These are phyloP conservation scores for Dictyostelium citrinum DNA, from an alignment of 78 protist species.

Conservation along the genomic window DNA sequence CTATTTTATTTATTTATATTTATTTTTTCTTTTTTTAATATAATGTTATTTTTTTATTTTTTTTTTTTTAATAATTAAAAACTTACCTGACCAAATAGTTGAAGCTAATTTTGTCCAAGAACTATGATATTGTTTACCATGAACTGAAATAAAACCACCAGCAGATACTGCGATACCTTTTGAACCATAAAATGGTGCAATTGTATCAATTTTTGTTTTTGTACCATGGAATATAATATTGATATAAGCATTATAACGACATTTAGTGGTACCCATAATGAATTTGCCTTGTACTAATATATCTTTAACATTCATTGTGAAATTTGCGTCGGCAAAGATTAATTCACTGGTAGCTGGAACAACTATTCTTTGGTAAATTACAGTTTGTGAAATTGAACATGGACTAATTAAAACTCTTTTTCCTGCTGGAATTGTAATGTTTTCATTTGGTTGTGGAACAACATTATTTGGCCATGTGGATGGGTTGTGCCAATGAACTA, in stretches of 20 bases:
- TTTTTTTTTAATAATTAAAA: not conserved
- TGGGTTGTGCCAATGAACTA: slow-evolving; percentile 65
- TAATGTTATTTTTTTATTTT: not conserved
- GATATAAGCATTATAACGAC: slow-evolving; percentile 27
- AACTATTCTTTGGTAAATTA: slow-evolving; percentile 14
- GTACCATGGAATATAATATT: slow-evolving; percentile 39
- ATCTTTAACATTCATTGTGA: slow-evolving; percentile 17
- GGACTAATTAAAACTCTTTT: slow-evolving; percentile 30
- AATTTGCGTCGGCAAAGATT: slow-evolving; percentile 22
- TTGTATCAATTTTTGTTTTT: not conserved
- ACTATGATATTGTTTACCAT: slow-evolving; percentile 70
- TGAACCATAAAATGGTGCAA: not conserved
- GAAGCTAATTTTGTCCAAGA: slow-evolving; percentile 82
- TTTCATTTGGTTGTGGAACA: slow-evolving; percentile 14
- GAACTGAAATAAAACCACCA: slow-evolving; percentile 36
- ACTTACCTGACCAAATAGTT: slow-evolving; percentile 9
- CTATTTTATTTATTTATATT: not conserved
- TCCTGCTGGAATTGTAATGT: slow-evolving; percentile 20
- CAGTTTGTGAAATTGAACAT: slow-evolving; percentile 31
- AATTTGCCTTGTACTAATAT: slow-evolving; percentile 45
- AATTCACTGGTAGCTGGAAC: slow-evolving; percentile 19
- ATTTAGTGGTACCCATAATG: slow-evolving; percentile 20
- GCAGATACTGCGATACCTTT: slow-evolving; percentile 68
- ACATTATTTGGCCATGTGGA: slow-evolving; percentile 25
- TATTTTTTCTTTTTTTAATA: too few species aligned